Conservation (phyloP, 257 asterid genomes). For the Nicotiana knightiana region DNA sequence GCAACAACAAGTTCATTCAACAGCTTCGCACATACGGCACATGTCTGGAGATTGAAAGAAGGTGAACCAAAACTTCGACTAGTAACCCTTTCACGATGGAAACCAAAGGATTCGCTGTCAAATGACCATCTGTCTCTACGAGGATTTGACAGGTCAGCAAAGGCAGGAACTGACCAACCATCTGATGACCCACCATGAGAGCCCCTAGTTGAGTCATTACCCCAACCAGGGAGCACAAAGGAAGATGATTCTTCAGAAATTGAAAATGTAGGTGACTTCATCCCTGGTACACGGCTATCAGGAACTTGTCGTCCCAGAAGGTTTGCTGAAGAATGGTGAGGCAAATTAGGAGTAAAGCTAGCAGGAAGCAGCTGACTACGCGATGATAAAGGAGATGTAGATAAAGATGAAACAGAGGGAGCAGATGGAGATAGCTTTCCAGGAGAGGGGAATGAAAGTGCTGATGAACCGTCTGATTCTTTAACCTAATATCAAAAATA, state of each 20-base stretch:
- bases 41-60: constrained; percentile 60
- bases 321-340: constrained; percentile 63
- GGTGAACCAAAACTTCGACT: constrained; percentile 42
- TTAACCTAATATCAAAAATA: constrained; percentile 35
- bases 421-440: constrained; percentile 62
- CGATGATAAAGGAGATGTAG: constrained; percentile 64
- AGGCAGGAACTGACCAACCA: constrained; percentile 74
- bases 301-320: constrained; percentile 58
- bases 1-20: constrained; percentile 80
- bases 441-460: constrained; percentile 60
- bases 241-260: constrained; percentile 71
- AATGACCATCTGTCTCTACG: constrained; percentile 91
- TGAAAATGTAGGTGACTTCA: constrained; percentile 66
- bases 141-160: constrained; percentile 46
- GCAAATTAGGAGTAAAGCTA: constrained; percentile 64
- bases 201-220: constrained; percentile 62
- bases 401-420: constrained; percentile 59
- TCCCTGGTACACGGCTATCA: constrained; percentile 52
- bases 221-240: constrained; percentile 53
- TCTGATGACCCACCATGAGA: constrained; percentile 85
- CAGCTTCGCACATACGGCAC: constrained; percentile 82
- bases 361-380: constrained; percentile 57
- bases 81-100: constrained; percentile 52
- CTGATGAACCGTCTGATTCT: constrained; percentile 44
- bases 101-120: constrained; percentile 70